Base-by-base conservation (phyloP, 495 filamentous ascomycete species). In the Xylaria grammica region DNA sequence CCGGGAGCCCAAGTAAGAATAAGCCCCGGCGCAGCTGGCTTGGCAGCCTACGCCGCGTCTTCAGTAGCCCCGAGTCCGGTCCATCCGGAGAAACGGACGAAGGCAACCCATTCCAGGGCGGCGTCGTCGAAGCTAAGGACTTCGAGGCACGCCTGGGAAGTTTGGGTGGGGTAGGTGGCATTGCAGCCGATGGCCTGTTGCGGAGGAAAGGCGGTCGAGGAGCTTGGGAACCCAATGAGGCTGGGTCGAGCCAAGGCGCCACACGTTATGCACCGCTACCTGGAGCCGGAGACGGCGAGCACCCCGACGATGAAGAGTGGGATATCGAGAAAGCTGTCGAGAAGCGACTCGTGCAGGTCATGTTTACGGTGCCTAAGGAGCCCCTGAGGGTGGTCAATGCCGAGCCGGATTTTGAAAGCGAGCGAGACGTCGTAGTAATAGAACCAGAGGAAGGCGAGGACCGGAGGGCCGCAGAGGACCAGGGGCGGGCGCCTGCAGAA, bases 311-410 rank as follows among this genome's bases (percentile, higher is more conserved):
- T 15, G 89, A 87, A 4, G 93, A 96, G 53, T 97, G 94, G 93
- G 94, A 97, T 71, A 85, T 97, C 36, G 94, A 97, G 74, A 85
- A 85, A 48, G 92, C 91, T 6, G 90, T 90, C 1, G 88, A 94
- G 75, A 86, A 84, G 54, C 75, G 93, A 46, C 84, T 91, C 17
- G 94, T 98, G 63, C 94, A 98, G 78, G 86, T 96, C 65, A 96
- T 96, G 81, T 98, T 96, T 75, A 96, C 93, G 1, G 91, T 96
- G 61, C 94, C 94, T 51, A 90, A 87, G 74, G 89, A 93, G 78
- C 86, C 84, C 73, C 72, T 98, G 67, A 81, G 94, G 53, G 92
- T 98, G 13, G 93, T 97, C 9, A 98, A 98, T 78, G 86, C 81
- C 63, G 81, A 78, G 74, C 77, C 77, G 60, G 80, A 76, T 78